A percentile compares a stretch with the other conserved stretches of the same genome.
phyloP scores from a whole-genome alignment of 1,139 yeast genomes.

The Meyerozyma sp. region DNA sequence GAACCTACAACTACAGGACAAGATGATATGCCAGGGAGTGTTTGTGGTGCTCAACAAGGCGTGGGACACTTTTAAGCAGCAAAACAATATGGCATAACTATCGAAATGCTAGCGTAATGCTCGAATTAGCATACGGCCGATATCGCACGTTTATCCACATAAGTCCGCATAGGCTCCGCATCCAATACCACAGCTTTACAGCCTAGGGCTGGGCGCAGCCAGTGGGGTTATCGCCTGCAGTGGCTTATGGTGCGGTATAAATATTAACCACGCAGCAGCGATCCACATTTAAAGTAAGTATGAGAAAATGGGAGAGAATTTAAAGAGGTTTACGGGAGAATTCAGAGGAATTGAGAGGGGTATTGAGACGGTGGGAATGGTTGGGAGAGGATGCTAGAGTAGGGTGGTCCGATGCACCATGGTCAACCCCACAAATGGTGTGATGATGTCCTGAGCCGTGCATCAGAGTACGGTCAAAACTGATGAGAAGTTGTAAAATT shows the following conservation, averaged over 20 bases:
- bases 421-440: neutral
- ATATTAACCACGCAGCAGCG: too few relatives aligned
- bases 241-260: too few relatives aligned
- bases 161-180: neutral
- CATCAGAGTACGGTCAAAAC: too few relatives aligned
- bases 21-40: constrained; percentile 82
- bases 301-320: too few relatives aligned
- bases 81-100: constrained; percentile 24
- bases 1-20: constrained; percentile 54
- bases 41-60: constrained; percentile 81
- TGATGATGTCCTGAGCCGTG: too few relatives aligned
- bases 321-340: too few relatives aligned
- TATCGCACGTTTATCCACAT: neutral
- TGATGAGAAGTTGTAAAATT: too few relatives aligned
- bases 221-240: neutral
- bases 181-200: neutral
- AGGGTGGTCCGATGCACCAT: too few relatives aligned
- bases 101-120: neutral
- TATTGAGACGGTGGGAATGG: too few relatives aligned
- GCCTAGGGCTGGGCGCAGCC: neutral
- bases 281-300: too few relatives aligned
- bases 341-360: too few relatives aligned
- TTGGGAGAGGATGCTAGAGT: too few relatives aligned
- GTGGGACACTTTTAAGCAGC: constrained; percentile 80
- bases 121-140: neutral